A percentile compares a stretch with the other conserved stretches of the same genome.
Conservation (phyloP, 1,139 yeast genomes). For the Scheffersomyces parashehatae region DNA sequence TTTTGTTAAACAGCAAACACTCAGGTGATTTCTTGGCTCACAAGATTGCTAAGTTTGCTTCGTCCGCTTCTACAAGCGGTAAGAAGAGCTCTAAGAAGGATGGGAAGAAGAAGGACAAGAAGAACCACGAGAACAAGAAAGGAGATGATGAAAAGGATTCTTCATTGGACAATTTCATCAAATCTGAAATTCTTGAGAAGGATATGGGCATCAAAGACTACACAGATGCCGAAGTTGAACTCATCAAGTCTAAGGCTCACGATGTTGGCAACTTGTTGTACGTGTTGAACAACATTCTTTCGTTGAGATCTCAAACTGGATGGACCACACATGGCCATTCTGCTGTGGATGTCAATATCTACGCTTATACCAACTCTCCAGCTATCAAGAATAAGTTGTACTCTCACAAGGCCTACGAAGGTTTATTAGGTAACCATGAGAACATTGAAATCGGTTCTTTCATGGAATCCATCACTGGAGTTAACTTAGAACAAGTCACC, state of each 20-base stretch:
- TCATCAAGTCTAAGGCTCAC: slow-evolving; percentile 6
- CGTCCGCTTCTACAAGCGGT: not conserved
- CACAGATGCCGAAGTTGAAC: slow-evolving; percentile 15
- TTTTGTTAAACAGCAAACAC: slow-evolving; percentile 23
- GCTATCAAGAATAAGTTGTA: slow-evolving; percentile 36
- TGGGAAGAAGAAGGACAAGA: slow-evolving; percentile 5
- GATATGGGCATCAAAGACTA: slow-evolving; percentile 23
- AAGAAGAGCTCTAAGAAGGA: not conserved
- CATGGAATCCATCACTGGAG: slow-evolving; percentile 59
- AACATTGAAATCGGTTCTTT: slow-evolving; percentile 79
- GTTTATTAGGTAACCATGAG: slow-evolving; percentile 76
- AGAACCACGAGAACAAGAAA: slow-evolving; percentile 5
- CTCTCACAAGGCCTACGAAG: slow-evolving; percentile 31
- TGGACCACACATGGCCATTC: slow-evolving; percentile 33
- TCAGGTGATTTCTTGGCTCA: slow-evolving; percentile 26
- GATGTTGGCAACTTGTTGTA: slow-evolving; percentile 20
- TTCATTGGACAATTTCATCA: slow-evolving; percentile 10
- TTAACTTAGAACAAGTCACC: slow-evolving; percentile 55
- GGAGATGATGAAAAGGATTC: slow-evolving; percentile 5
- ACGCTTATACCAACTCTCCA: slow-evolving; percentile 35
- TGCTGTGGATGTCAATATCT: slow-evolving; percentile 30
- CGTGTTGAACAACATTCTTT: slow-evolving; percentile 28
- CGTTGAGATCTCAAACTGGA: slow-evolving; percentile 26
- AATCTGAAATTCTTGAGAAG: slow-evolving; percentile 14
- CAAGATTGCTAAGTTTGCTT: slow-evolving; percentile 10